Evolutionary conservation across 768 basidiomycete genomes (phyloP).

Genomic region (Lentinula sp.): DNA sequence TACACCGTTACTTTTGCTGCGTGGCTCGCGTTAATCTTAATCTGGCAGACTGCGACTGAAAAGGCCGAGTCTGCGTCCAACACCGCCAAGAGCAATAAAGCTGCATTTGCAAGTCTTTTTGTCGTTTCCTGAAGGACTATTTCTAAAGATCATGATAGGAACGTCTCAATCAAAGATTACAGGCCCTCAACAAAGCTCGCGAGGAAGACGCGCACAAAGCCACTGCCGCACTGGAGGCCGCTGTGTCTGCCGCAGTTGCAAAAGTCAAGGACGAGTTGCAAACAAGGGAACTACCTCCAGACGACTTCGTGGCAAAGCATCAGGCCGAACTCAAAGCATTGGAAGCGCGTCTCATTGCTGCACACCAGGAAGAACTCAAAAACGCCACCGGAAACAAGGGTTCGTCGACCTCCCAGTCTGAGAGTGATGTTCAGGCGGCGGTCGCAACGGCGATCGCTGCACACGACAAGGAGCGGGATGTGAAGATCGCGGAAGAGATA

Average conservation of each 20-base stretch:
- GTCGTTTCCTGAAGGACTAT: background rate
- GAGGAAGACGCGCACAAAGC: slow-evolving; percentile 38
- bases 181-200: slow-evolving; percentile 46
- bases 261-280: slow-evolving; percentile 45
- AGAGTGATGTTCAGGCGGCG: slow-evolving; percentile 39
- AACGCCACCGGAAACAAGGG: slow-evolving; percentile 42
- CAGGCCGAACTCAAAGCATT: slow-evolving; percentile 53
- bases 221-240: slow-evolving; percentile 37
- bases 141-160: slow-evolving; percentile 35
- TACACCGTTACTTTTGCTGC: slow-evolving; percentile 15
- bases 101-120: slow-evolving; percentile 3
- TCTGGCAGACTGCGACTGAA: slow-evolving; percentile 30
- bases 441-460: slow-evolving; percentile 44
- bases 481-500: slow-evolving; percentile 50
- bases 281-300: slow-evolving; percentile 13
- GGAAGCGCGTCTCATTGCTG: slow-evolving; percentile 43
- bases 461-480: slow-evolving; percentile 40
- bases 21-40: slow-evolving; percentile 1
- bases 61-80: slow-evolving; percentile 37
- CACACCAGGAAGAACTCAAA: slow-evolving; percentile 51
- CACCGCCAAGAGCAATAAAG: slow-evolving; percentile 30
- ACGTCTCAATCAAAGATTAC: slow-evolving; percentile 52
- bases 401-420: slow-evolving; percentile 17
- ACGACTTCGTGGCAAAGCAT: slow-evolving; percentile 38
- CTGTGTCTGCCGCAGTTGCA: slow-evolving; percentile 52